Percentiles rank a stretch among this genome's conserved stretches.
Evolutionary conservation across 768 basidiomycete genomes (phyloP).

Genomic region (Leccinum uliginosum): DNA sequence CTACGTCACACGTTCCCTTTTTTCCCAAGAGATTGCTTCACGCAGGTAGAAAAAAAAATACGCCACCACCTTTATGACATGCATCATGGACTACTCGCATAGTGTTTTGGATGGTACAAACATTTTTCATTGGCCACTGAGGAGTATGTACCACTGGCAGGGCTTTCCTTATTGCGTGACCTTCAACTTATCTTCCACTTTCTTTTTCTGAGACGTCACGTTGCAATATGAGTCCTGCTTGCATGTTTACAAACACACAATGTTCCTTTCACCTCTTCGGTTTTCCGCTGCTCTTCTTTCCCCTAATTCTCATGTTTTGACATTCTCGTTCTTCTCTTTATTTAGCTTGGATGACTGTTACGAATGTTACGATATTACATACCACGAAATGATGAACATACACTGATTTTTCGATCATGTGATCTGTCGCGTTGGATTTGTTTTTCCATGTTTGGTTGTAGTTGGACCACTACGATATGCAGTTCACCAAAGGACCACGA

Average conservation of each 20-base stretch:
- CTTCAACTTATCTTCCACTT: slow-evolving; percentile 16
- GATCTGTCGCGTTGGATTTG: slow-evolving; percentile 18
- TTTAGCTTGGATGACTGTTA: slow-evolving; percentile 20
- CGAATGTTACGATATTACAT: slow-evolving; percentile 29
- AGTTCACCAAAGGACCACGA: slow-evolving; percentile 49
- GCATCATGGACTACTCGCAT: slow-evolving; percentile 27
- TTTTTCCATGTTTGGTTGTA: slow-evolving; percentile 15
- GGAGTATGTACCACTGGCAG: slow-evolving; percentile 13
- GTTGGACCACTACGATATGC: slow-evolving; percentile 17
- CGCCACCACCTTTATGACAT: slow-evolving; percentile 21
- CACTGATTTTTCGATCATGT: slow-evolving; percentile 6
- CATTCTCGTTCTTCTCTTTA: slow-evolving; percentile 3
- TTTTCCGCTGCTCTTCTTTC: slow-evolving; percentile 7
- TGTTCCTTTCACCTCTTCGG: not conserved
- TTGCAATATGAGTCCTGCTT: not conserved
- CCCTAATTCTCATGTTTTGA: slow-evolving; percentile 11
- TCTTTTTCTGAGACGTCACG: slow-evolving; percentile 1
- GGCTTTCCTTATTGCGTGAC: slow-evolving; percentile 21
- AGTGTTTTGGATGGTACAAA: slow-evolving; percentile 19
- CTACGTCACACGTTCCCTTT: slow-evolving; percentile 13
- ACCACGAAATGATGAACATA: slow-evolving; percentile 21
- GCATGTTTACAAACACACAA: slow-evolving; percentile 3
- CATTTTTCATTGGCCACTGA: slow-evolving; percentile 14
- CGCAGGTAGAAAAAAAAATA: slow-evolving; percentile 22
- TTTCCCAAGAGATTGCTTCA: slow-evolving; percentile 8